phyloP scores from a whole-genome alignment of 2,329 filamentous ascomycete genomes.

The Talaromyces sp. region DNA sequence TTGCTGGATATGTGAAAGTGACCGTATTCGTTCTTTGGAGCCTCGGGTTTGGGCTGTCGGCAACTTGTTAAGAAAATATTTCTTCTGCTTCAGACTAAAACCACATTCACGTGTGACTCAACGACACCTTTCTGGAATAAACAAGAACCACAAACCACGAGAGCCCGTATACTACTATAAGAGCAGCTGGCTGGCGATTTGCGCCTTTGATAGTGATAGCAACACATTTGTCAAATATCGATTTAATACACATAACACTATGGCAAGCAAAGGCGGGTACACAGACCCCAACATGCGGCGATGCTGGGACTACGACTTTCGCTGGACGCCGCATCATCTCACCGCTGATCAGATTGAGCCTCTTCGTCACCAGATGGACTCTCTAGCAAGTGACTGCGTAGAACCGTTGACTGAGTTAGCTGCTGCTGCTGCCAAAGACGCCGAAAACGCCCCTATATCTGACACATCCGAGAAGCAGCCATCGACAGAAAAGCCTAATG shows the following conservation, averaged over 20 bases:
- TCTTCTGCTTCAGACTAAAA: background rate
- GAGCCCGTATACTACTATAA: background rate
- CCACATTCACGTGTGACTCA: background rate
- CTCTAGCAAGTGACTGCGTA: background rate
- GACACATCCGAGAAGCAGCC: background rate
- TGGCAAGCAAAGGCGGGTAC: background rate
- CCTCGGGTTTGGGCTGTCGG: background rate
- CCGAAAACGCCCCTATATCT: constrained; percentile 1
- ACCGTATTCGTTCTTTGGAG: background rate
- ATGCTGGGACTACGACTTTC: constrained; percentile 2
- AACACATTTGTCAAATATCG: background rate
- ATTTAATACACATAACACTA: background rate
- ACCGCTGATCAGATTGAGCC: background rate
- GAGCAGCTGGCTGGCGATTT: background rate
- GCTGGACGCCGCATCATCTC: background rate
- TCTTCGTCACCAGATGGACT: constrained; percentile 20
- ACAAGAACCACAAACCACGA: background rate
- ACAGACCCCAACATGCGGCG: background rate
- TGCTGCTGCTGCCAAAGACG: background rate
- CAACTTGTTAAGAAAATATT: background rate
- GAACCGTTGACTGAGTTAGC: background rate
- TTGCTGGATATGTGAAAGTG: background rate
- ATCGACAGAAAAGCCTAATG: background rate
- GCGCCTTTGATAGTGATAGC: background rate
- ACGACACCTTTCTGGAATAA: background rate